Evolutionary conservation across 345 rosid species (phyloP).

Genomic region (Sonneratia alba): DNA sequence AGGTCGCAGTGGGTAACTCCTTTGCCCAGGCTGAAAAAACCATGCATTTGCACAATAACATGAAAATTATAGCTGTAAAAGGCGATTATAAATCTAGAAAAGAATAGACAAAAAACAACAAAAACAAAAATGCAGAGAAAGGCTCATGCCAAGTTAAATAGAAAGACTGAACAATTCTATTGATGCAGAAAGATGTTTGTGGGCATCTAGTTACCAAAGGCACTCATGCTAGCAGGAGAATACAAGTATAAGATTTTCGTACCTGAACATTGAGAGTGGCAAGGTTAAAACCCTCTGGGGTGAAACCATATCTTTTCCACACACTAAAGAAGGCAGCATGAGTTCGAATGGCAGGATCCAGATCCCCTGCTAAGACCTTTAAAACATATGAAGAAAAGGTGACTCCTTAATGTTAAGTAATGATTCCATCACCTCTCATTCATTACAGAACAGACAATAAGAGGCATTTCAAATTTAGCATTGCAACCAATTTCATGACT

Average conservation of each 20-base stretch:
- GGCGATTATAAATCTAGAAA: not conserved
- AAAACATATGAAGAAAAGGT: conserved; percentile 13
- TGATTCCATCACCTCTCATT: not conserved
- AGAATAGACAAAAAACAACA: not conserved
- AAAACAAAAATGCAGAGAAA: not conserved
- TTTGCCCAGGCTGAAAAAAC: conserved; percentile 74
- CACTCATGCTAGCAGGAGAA: not conserved
- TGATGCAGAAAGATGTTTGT: not conserved
- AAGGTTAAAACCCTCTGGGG: conserved; percentile 95
- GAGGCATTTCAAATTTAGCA: not conserved
- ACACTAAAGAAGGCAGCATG: conserved; percentile 94
- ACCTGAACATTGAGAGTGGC: conserved; percentile 73
- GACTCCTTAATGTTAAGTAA: not conserved
- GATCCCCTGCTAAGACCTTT: conserved; percentile 95
- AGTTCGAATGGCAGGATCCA: conserved; percentile 92
- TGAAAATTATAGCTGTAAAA: conserved; percentile 7
- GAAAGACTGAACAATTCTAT: not conserved
- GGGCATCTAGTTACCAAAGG: not conserved
- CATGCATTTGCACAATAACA: not conserved
- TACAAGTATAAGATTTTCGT: conserved; percentile 6
- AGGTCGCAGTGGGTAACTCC: conserved; percentile 93
- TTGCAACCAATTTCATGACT: not conserved
- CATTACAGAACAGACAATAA: not conserved
- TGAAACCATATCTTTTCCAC: conserved; percentile 92
- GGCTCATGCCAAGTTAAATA: not conserved